These are phyloP conservation scores for Wallacemonas sp. DNA, from an alignment of 208 protist species.

Conservation along the genomic window DNA sequence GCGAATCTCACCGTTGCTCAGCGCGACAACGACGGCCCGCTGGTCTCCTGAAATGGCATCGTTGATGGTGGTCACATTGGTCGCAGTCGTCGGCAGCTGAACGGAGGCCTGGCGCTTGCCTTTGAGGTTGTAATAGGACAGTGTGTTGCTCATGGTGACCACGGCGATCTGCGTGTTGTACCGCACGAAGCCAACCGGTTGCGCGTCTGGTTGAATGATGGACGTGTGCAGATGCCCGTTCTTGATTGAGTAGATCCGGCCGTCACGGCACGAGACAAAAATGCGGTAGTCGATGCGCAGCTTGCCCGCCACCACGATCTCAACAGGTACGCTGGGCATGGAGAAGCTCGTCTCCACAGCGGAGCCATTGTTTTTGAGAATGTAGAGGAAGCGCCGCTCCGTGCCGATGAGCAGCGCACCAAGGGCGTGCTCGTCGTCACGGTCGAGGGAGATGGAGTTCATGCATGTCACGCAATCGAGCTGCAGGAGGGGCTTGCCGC, in stretches of 20 bases:
- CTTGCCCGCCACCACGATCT: slow-evolving; percentile 69
- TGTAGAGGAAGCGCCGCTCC: slow-evolving; percentile 81
- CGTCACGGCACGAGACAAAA: slow-evolving; percentile 91
- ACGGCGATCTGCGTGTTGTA: slow-evolving; percentile 89
- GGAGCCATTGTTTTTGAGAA: slow-evolving; percentile 62
- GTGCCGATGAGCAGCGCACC: slow-evolving; percentile 92
- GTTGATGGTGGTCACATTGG: slow-evolving; percentile 67
- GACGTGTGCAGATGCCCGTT: slow-evolving; percentile 72
- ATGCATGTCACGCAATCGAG: slow-evolving; percentile 88
- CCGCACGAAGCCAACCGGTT: slow-evolving; percentile 79
- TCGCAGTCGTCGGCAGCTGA: slow-evolving; percentile 72
- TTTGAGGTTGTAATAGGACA: slow-evolving; percentile 92
- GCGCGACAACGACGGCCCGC: slow-evolving; percentile 84
- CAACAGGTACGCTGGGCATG: slow-evolving; percentile 73
- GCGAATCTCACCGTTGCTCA: slow-evolving; percentile 90
- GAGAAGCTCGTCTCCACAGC: slow-evolving; percentile 59
- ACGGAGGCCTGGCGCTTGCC: slow-evolving; percentile 84
- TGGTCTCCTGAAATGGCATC: slow-evolving; percentile 59
- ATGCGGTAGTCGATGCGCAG: slow-evolving; percentile 92
- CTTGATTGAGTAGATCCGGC: slow-evolving; percentile 93
- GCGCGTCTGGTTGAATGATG: slow-evolving; percentile 90
- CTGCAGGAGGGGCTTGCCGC: slow-evolving; percentile 58
- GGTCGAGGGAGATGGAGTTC: slow-evolving; percentile 62
- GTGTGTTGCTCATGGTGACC: slow-evolving; percentile 82
- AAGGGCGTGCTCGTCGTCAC: slow-evolving; percentile 51